Conservation (phyloP, 805 yeast species). For the Isabelozyma rhagii region DNA sequence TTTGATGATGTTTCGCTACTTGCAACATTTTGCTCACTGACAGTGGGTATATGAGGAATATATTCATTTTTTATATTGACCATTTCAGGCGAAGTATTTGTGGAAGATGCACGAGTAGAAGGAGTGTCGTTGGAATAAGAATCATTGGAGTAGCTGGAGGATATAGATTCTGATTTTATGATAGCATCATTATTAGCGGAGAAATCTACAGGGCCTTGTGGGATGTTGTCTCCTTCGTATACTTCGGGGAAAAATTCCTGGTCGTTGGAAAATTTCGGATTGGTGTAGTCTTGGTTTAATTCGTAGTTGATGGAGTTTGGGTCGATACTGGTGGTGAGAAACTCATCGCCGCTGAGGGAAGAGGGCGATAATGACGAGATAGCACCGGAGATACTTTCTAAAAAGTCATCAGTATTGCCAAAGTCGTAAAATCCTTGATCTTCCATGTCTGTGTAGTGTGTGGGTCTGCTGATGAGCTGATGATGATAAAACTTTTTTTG, state of each 20-base stretch:
- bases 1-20: background rate
- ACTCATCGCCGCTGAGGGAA: constrained; percentile 16
- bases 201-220: background rate
- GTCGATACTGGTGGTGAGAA: background rate
- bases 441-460: background rate
- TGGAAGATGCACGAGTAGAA: constrained; percentile 12
- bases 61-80: background rate
- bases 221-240: background rate
- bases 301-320: background rate
- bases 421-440: constrained; percentile 15
- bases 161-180: background rate
- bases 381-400: constrained; percentile 25
- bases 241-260: background rate
- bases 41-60: background rate
- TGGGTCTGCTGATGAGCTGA: no score
- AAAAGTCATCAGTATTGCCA: constrained; percentile 27
- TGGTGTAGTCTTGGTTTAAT: constrained; percentile 3
- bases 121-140: constrained; percentile 12
- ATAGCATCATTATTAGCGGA: background rate
- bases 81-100: constrained; percentile 19
- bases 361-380: constrained; percentile 16
- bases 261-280: constrained; percentile 2
- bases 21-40: background rate
- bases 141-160: background rate
- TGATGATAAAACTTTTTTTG: no score